These are phyloP conservation scores for Viola odorata DNA, from an alignment of 345 rosid species.

Conservation along the genomic window DNA sequence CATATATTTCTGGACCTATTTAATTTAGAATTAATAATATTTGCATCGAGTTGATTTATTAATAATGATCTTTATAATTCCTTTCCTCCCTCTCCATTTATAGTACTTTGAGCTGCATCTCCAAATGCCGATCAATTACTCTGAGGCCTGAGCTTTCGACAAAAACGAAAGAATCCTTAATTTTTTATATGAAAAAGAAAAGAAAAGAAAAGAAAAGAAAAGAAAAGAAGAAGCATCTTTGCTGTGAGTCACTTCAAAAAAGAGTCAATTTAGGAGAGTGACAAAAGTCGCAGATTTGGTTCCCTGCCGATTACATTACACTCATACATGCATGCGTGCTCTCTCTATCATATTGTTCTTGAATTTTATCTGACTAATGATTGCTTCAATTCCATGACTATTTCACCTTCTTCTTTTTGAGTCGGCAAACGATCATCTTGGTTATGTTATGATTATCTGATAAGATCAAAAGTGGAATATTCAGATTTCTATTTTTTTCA, in stretches of 20 bases:
- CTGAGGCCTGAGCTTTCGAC: too few relatives aligned
- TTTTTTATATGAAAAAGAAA: too few relatives aligned
- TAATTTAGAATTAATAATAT: too few relatives aligned
- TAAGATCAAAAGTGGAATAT: background rate
- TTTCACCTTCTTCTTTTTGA: background rate
- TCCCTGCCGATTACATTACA: background rate
- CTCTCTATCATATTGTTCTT: background rate
- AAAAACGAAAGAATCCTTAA: too few relatives aligned
- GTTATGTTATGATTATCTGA: constrained; percentile 1
- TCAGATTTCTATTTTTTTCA: background rate
- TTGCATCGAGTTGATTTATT: too few relatives aligned
- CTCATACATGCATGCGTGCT: background rate
- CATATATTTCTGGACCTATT: background rate
- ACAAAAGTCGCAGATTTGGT: background rate
- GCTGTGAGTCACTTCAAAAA: background rate
- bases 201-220: too few relatives aligned
- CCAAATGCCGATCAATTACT: too few relatives aligned
- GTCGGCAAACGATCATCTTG: background rate
- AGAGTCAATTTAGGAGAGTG: background rate
- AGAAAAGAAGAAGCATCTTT: too few relatives aligned
- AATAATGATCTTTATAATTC: too few relatives aligned
- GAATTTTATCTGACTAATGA: background rate
- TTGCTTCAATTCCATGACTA: constrained; percentile 8
- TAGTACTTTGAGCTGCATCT: too few relatives aligned
- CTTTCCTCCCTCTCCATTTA: too few relatives aligned